Base-by-base conservation (phyloP, 441 rosid genomes). In the Arabidopsis hybrid region DNA sequence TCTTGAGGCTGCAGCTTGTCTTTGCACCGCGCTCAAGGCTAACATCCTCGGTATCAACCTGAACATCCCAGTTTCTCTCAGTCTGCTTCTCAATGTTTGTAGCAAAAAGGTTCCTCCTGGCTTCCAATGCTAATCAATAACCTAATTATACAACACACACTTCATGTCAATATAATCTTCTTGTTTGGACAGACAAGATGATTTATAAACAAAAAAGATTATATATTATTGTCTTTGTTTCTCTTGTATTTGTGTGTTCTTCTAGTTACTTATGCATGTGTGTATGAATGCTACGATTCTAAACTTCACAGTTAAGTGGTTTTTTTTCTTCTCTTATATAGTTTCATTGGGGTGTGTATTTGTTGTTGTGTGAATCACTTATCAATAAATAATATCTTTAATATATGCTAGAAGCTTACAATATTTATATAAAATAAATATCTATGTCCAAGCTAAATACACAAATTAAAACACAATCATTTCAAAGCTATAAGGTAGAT, bases 1-100 rank as follows among this genome's bases (percentile, higher is more conserved):
- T 69, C 84, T 87, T 71, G 88, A 88, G 42, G 90, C 91, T 6
- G 94, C 89, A 6, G 85, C 81, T 62, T 88, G 92, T 83, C 92
- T 87, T 46, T 84, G 91, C 85, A 87, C 92, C 10, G 86, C 85
- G 18, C 75, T 91, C 10, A 86, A 81, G 65, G 91, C 86, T 38
- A 84, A 79, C 53, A 75, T 88, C 50, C 73, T 88, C 63, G 87
- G 88, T 14, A 78, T 74, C 53, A 74, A 85, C 80, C 66, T 85
- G 14, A 79, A 86, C 64, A 12, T 89, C 34, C 91, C 96, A 1
- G 38, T 89, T 40, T 79, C 86, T 13, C 81, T 85, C 68, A 80
- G 82, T 71, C 76, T 86, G 67, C 83, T 90, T 56, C 86, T 88
- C 76, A 87, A 87, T 76, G 81, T 82, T 80, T 88, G 93, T 55